Conservation (phyloP, 1,284 basidiomycete genomes). For the Exobasidium cylindrosporum region DNA sequence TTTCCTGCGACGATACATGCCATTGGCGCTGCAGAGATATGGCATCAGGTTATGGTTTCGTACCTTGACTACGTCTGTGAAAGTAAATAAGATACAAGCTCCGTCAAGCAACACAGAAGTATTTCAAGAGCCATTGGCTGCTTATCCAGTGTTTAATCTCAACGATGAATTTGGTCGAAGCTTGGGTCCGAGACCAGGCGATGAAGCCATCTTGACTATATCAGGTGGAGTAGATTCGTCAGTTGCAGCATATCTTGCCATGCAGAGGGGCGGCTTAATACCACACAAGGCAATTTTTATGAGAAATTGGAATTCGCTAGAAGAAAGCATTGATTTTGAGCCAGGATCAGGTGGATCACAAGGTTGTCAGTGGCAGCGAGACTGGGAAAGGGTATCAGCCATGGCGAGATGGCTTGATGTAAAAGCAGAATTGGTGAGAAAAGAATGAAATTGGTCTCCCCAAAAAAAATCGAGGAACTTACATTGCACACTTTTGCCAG, state of each 20-base stretch:
- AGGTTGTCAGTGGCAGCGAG: constrained; percentile 91
- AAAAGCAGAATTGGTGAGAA: constrained; percentile 18
- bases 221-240: constrained; percentile 93
- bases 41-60: not conserved
- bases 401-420: constrained; percentile 9
- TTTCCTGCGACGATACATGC: too few species aligned
- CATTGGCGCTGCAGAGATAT: not conserved
- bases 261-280: constrained; percentile 53
- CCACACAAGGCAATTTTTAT: constrained; percentile 75
- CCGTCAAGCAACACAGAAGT: not conserved
- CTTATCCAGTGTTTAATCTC: constrained; percentile 12
- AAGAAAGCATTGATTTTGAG: constrained; percentile 63
- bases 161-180: not conserved
- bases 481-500: too few species aligned
- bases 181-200: constrained; percentile 17
- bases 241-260: constrained; percentile 35
- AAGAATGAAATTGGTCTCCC: too few species aligned
- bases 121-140: not conserved
- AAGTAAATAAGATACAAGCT: not conserved
- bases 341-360: constrained; percentile 51
- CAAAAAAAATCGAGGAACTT: too few species aligned
- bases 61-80: not conserved
- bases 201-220: constrained; percentile 78
- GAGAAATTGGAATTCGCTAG: constrained; percentile 75
- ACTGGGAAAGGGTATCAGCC: constrained; percentile 83